phyloP scores from a whole-genome alignment of 306 rosid species.

The Luffa aegyptiaca region DNA sequence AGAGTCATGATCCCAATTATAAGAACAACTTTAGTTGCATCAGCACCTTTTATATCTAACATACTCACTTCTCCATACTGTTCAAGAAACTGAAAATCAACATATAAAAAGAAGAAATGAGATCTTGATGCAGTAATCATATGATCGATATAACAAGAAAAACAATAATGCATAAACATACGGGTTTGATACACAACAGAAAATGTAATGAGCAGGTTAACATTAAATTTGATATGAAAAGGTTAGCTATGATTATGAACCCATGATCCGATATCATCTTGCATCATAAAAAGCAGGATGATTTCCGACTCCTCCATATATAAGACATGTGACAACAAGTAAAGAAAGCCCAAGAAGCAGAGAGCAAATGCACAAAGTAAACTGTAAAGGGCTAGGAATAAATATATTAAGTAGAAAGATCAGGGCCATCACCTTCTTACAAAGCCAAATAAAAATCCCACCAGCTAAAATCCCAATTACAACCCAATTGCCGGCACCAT shows the following conservation, averaged over 20 bases:
- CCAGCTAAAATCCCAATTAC: constrained; percentile 79
- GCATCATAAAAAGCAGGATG: not conserved
- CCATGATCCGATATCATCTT: not conserved
- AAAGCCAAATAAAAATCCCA: constrained; percentile 84
- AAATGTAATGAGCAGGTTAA: not conserved
- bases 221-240: not conserved
- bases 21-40: constrained; percentile 88
- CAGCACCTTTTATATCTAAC: constrained; percentile 98
- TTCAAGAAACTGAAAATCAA: constrained; percentile 80
- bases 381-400: not conserved
- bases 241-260: not conserved
- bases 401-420: constrained; percentile 1
- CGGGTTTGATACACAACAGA: not conserved
- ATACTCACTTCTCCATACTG: constrained; percentile 97
- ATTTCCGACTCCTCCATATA: not conserved
- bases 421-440: constrained; percentile 60
- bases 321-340: not conserved
- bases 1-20: constrained; percentile 97
- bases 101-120: not conserved
- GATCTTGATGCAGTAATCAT: not conserved
- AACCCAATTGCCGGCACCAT: constrained; percentile 88
- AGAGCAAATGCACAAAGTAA: not conserved
- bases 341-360: not conserved
- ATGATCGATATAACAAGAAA: not conserved
- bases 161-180: not conserved